Evolutionary conservation across 352 stramenopile genomes (phyloP).

Genomic region (Thraustochytrium sp.): DNA sequence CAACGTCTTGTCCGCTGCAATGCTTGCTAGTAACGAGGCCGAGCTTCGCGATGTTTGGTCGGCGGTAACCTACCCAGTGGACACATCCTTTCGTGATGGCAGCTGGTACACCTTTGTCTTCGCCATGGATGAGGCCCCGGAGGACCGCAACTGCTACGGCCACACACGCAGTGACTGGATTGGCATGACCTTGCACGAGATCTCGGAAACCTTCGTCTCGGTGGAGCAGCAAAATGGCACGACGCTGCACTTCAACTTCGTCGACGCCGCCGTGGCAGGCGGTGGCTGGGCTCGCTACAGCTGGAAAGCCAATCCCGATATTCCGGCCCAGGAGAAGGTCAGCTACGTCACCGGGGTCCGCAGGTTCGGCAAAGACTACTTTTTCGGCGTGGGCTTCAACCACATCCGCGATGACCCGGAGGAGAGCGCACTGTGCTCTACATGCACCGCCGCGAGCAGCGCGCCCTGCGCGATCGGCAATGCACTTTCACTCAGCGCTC

Average conservation of each 20-base stretch:
- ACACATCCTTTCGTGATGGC: not conserved
- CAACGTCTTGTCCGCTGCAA: not conserved
- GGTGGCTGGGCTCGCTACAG: not conserved
- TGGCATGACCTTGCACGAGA: not conserved
- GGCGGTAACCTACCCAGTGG: not conserved
- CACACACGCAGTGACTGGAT: not conserved
- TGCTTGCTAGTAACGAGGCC: not conserved
- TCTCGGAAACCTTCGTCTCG: not conserved
- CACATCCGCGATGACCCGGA: not conserved
- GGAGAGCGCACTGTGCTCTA: not conserved
- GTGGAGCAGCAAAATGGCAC: not conserved
- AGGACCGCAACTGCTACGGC: not conserved
- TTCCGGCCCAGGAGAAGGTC: not conserved
- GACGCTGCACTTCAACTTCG: not conserved
- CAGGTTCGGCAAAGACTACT: not conserved
- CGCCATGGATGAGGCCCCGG: not conserved
- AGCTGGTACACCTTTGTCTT: conserved; percentile 8
- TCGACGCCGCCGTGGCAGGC: not conserved
- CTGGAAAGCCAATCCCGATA: not conserved
- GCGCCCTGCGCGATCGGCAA: not conserved
- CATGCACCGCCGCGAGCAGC: not conserved
- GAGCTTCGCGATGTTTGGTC: not conserved
- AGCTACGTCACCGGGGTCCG: not conserved
- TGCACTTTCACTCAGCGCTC: not conserved
- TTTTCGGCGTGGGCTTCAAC: not conserved